Evolutionary conservation across 2,329 filamentous ascomycete genomes (phyloP).

Genomic region (Penicillium aurantiogriseum): DNA sequence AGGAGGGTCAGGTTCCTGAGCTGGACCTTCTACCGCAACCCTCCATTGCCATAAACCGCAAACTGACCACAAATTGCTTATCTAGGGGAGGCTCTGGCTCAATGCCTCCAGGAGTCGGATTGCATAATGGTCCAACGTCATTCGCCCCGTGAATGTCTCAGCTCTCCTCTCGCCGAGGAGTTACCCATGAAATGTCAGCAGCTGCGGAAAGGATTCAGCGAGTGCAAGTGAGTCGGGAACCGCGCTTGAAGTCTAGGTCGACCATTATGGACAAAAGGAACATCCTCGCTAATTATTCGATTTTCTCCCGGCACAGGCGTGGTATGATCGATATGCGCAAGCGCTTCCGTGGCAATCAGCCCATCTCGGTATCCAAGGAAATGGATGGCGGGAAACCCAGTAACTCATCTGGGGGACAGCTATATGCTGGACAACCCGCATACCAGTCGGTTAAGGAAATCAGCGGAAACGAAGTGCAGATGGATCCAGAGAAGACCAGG

Average conservation of each 20-base stretch:
- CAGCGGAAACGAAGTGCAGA: slow-evolving; percentile 62
- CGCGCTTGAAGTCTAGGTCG: not conserved
- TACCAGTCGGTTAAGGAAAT: slow-evolving; percentile 66
- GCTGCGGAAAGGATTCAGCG: slow-evolving; percentile 85
- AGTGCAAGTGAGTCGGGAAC: slow-evolving; percentile 66
- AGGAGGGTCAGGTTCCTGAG: not conserved
- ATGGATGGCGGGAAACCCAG: slow-evolving; percentile 52
- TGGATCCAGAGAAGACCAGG: slow-evolving; percentile 50
- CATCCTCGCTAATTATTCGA: slow-evolving; percentile 6
- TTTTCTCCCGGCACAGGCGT: slow-evolving; percentile 47
- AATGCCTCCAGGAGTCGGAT: slow-evolving; percentile 94
- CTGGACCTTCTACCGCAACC: slow-evolving; percentile 1
- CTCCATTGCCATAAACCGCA: slow-evolving; percentile 6
- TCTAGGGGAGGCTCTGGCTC: slow-evolving; percentile 82
- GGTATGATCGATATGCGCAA: slow-evolving; percentile 99
- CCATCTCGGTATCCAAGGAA: slow-evolving; percentile 68
- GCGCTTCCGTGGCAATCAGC: slow-evolving; percentile 90
- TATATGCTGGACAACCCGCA: slow-evolving; percentile 76
- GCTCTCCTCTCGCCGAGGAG: slow-evolving; percentile 73
- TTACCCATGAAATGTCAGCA: slow-evolving; percentile 89
- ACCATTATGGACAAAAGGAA: not conserved
- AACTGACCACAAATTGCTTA: slow-evolving; percentile 19
- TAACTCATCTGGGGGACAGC: slow-evolving; percentile 55
- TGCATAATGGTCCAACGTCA: slow-evolving; percentile 93
- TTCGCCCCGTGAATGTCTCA: slow-evolving; percentile 82